These are phyloP conservation scores for Mycothermus thermophilus DNA, from an alignment of 495 filamentous ascomycete genomes.

Conservation along the genomic window DNA sequence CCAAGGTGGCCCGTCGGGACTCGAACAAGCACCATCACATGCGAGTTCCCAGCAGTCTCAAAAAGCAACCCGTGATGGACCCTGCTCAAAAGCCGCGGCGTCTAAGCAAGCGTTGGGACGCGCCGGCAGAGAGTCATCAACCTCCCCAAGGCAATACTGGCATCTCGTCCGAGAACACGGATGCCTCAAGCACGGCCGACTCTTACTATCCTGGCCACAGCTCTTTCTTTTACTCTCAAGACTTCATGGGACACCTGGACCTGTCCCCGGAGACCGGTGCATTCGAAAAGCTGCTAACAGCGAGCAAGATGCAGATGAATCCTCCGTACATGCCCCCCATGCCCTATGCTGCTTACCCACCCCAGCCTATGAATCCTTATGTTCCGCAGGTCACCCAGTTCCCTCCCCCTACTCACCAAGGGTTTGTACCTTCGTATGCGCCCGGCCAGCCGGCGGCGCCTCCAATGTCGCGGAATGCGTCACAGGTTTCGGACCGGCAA, in stretches of 20 bases:
- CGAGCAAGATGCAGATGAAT: conserved; percentile 42
- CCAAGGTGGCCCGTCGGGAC: conserved; percentile 26
- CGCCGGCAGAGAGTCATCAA: conserved; percentile 12
- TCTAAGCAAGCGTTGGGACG: conserved; percentile 29
- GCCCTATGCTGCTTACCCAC: conserved; percentile 22
- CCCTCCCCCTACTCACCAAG: conserved; percentile 31
- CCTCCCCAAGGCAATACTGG: too few species aligned
- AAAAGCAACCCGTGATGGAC: conserved; percentile 17
- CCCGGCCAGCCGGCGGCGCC: conserved; percentile 39
- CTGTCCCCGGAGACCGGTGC: conserved; percentile 53
- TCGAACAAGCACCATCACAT: conserved; percentile 30
- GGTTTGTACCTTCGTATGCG: conserved; percentile 23
- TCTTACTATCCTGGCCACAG: conserved; percentile 17
- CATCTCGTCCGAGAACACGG: conserved; percentile 17
- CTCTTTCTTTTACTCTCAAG: conserved; percentile 24
- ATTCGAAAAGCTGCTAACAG: conserved; percentile 66
- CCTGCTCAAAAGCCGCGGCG: conserved; percentile 20
- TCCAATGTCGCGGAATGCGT: conserved; percentile 70
- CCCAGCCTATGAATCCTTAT: conserved; percentile 20
- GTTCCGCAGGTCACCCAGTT: conserved; percentile 35
- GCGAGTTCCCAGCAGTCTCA: conserved; percentile 19
- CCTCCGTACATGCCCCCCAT: conserved; percentile 14
- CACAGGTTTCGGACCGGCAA: conserved; percentile 68
- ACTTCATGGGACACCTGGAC: conserved; percentile 31
- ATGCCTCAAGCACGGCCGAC: conserved; percentile 13